phyloP scores from a whole-genome alignment of 164 flowering plant species.

The Akebia trifoliata region DNA sequence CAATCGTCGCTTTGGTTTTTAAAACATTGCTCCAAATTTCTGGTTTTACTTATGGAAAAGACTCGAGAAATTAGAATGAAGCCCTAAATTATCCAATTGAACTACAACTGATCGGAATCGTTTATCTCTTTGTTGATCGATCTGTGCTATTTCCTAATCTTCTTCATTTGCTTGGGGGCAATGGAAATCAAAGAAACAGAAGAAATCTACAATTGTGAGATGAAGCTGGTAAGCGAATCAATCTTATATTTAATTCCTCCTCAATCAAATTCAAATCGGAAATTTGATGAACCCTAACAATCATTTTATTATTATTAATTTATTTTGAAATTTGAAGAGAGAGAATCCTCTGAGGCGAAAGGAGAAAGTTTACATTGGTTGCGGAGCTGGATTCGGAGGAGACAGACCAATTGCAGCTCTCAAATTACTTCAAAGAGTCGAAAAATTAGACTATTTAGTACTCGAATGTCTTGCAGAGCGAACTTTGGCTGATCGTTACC shows the following conservation, averaged over 20 bases:
- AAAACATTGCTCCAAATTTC: no score
- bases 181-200: constrained; percentile 26
- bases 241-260: not conserved
- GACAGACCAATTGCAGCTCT: constrained; percentile 90
- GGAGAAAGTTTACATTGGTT: constrained; percentile 76
- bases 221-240: constrained; percentile 48
- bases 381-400: constrained; percentile 98
- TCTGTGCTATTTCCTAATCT: no score
- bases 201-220: constrained; percentile 36
- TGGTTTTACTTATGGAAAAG: no score
- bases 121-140: no score
- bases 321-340: constrained; percentile 48
- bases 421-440: constrained; percentile 72
- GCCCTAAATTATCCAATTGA: no score
- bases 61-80: no score
- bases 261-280: not conserved
- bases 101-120: no score
- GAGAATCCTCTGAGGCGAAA: constrained; percentile 48
- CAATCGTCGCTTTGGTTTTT: no score
- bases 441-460: constrained; percentile 69
- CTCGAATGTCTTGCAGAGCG: constrained; percentile 97
- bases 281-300: not conserved
- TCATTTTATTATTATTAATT: not conserved
- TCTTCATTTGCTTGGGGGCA: not conserved
- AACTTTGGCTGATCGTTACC: constrained; percentile 82